Percentiles rank a stretch among this genome's conserved stretches.
Conservation (phyloP, 139 green algal genomes). For the Chlamydomonas asymmetrica region DNA sequence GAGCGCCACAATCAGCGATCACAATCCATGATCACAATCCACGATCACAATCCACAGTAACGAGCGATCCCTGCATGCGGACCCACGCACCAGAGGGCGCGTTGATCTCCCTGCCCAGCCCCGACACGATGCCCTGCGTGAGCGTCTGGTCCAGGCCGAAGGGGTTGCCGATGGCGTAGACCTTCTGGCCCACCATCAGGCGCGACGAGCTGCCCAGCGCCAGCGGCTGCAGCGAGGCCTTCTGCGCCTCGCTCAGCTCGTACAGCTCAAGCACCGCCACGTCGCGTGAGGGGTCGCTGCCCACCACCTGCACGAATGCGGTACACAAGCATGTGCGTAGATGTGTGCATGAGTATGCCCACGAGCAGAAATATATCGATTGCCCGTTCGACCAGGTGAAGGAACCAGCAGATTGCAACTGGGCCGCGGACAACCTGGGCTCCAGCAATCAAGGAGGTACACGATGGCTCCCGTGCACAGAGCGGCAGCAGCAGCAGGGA, state of each 20-base stretch:
- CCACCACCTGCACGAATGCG: constrained; percentile 48
- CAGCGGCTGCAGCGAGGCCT: constrained; percentile 22
- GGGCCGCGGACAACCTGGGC: too few species aligned
- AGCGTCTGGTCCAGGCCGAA: constrained; percentile 81
- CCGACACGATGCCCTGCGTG: constrained; percentile 51
- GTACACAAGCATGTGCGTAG: not conserved
- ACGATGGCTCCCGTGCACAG: too few species aligned
- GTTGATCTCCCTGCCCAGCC: constrained; percentile 45
- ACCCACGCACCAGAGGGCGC: too few species aligned
- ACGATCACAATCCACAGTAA: too few species aligned
- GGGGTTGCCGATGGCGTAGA: constrained; percentile 78
- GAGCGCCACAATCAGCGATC: too few species aligned
- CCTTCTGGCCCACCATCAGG: constrained; percentile 54
- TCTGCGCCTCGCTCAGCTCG: constrained; percentile 8
- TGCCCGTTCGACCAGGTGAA: too few species aligned
- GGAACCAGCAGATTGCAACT: not conserved
- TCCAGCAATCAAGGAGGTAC: too few species aligned
- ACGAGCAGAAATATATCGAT: not conserved
- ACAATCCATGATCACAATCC: too few species aligned
- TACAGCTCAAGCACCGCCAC: constrained; percentile 70
- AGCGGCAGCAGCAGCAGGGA: too few species aligned
- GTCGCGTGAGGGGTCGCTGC: constrained; percentile 68
- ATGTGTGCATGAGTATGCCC: not conserved
- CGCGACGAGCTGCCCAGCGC: constrained; percentile 33
- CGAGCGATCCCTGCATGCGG: too few species aligned